phyloP scores from a whole-genome alignment of 2,329 filamentous ascomycete genomes.

The Xylaria sp. region DNA sequence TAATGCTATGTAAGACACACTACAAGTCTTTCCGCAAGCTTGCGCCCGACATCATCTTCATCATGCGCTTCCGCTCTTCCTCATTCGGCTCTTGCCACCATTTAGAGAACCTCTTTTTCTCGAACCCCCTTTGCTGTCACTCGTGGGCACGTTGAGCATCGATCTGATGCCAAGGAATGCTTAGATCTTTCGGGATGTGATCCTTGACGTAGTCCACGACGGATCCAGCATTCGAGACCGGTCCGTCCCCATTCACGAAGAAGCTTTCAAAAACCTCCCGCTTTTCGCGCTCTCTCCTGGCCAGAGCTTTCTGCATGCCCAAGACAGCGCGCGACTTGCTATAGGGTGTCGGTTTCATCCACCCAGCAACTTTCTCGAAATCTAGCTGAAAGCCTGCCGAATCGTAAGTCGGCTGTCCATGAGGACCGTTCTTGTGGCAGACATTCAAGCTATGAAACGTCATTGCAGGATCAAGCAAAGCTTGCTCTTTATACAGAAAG shows the following conservation, averaged over 20 bases:
- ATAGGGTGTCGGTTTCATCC: conserved; percentile 29
- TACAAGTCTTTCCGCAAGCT: conserved; percentile 38
- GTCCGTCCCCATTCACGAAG: conserved; percentile 26
- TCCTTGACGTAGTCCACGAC: conserved; percentile 36
- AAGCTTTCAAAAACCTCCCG: conserved; percentile 30
- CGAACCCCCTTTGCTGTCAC: conserved; percentile 41
- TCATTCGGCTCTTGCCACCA: conserved; percentile 41
- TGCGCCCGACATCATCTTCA: conserved; percentile 33
- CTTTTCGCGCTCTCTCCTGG: conserved; percentile 15
- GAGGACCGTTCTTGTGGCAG: conserved; percentile 37
- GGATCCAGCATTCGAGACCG: not conserved
- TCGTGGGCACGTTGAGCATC: conserved; percentile 32
- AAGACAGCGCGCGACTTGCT: conserved; percentile 24
- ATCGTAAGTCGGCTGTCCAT: conserved; percentile 40
- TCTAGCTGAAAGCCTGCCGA: conserved; percentile 39
- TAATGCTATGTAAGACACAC: not conserved
- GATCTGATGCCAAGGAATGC: conserved; percentile 43
- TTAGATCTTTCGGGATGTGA: conserved; percentile 45
- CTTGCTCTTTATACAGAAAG: not conserved
- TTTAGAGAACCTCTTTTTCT: conserved; percentile 40
- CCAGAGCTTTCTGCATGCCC: conserved; percentile 22
- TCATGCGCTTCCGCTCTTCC: conserved; percentile 34
- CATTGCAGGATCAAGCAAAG: conserved; percentile 24
- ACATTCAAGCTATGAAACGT: conserved; percentile 33
- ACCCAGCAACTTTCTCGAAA: conserved; percentile 35